Evolutionary conservation across 1,139 yeast genomes (phyloP), one percentile per base, ranked within the genome.

Genomic region (Zygosaccharomyces pseudobailii): DNA sequence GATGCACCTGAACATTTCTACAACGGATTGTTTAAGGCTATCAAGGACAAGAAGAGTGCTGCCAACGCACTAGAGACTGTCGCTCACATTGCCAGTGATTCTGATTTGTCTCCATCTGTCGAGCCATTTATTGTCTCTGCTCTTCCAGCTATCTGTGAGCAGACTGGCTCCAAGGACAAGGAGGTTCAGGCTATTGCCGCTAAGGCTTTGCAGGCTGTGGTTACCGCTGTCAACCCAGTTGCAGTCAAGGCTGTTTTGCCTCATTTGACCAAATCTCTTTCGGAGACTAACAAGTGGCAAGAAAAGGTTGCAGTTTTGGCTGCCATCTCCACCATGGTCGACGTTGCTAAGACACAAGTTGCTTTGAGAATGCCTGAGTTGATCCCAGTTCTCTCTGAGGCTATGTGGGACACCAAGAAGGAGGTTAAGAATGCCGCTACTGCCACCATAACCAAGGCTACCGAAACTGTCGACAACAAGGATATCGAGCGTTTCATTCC

Each of bases 391-490:
- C 79, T 92, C 68, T 92, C 98, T 62, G 98, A 92, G 79, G 87
- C 97, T 66, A 92, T 92, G 97, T 92, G 98, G 98, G 98, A 92
- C 75, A 92, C 98, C 76, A 92, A 92, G 84, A 80, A 82, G 74
- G 97, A 92, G 71, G 97, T 92, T 71, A 92, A 92, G 85, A 83
- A 80, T 66, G 95, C 94, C 70, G 97, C 98, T 62, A 86, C 95
- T 66, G 84, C 83, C 66, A 88, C 97, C 72, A 89, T 92, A 82
- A 81, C 90, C 74, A 87, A 88, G 77, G 84, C 96, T 63, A 92
- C 98, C 66, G 94, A 89, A 73, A 89, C 97, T 69, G 92, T 92
- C 67, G 95, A 92, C 75, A 92, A 92, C 90, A 92, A 92, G 84
- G 98, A 92, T 88, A 94, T 92, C 71, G 96, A 88, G 75, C 88